These are phyloP conservation scores for Pythium brachiatum DNA, from an alignment of 352 stramenopile species.

Conservation along the genomic window DNA sequence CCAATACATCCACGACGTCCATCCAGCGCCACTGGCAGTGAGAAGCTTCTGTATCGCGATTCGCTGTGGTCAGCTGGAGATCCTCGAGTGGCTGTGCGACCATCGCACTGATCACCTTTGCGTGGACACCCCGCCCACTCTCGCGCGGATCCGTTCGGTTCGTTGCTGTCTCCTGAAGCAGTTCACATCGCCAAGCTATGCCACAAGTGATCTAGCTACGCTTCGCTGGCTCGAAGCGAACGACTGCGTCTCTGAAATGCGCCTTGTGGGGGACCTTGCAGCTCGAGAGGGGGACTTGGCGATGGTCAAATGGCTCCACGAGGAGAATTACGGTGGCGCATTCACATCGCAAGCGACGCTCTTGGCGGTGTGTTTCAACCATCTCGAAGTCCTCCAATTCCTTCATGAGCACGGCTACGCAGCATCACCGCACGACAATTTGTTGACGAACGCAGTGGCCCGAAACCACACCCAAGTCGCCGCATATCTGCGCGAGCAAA, in stretches of 20 bases:
- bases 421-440: too few relatives aligned
- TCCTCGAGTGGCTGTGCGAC: constrained; percentile 20
- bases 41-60: constrained; percentile 8
- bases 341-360: constrained; percentile 9
- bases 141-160: not conserved
- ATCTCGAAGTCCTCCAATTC: constrained; percentile 8
- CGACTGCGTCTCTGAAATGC: constrained; percentile 5
- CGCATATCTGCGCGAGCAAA: constrained; percentile 1
- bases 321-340: not conserved
- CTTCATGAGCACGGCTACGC: not conserved
- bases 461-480: constrained; percentile 12
- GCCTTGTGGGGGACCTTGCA: constrained; percentile 7
- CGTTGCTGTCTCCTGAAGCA: constrained; percentile 10
- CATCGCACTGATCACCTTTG: constrained; percentile 16
- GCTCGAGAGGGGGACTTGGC: not conserved
- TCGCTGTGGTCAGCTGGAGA: constrained; percentile 10
- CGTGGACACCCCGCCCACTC: constrained; percentile 7
- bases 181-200: not conserved
- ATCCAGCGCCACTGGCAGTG: constrained; percentile 15
- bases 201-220: constrained; percentile 5
- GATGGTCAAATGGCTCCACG: constrained; percentile 11
- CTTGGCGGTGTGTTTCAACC: not conserved
- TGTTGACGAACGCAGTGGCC: constrained; percentile 6
- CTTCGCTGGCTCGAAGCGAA: constrained; percentile 14
- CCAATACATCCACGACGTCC: constrained; percentile 10